Conservation (phyloP, 1,284 basidiomycete genomes). For the Schizopora paradoxa region DNA sequence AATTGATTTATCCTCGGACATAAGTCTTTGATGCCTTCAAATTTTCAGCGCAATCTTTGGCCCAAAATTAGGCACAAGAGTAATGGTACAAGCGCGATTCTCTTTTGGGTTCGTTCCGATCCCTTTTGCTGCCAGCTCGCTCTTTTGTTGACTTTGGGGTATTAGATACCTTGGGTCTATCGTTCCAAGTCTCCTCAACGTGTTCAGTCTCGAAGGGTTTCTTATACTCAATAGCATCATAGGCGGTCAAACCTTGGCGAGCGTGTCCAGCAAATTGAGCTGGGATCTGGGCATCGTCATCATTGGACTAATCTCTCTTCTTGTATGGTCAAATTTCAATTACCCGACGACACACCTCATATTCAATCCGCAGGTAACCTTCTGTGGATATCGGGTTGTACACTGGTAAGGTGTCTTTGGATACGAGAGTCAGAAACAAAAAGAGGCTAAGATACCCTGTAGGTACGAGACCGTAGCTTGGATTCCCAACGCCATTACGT, state of each 20-base stretch:
- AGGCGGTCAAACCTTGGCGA: constrained; percentile 67
- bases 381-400: constrained; percentile 60
- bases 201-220: constrained; percentile 60
- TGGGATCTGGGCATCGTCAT: constrained; percentile 68
- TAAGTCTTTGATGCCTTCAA: neutral
- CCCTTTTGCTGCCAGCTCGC: constrained; percentile 1
- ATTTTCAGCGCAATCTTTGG: constrained; percentile 47
- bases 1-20: no score
- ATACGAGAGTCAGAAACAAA: neutral
- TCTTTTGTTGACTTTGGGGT: neutral
- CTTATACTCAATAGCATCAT: constrained; percentile 69
- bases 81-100: constrained; percentile 59
- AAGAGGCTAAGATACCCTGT: constrained; percentile 14
- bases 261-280: no score
- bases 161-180: constrained; percentile 56
- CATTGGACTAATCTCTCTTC: constrained; percentile 61
- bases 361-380: constrained; percentile 34
- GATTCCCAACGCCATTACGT: constrained; percentile 62
- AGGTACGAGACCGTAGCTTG: constrained; percentile 57
- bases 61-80: constrained; percentile 53
- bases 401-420: constrained; percentile 37
- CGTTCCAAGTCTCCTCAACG: constrained; percentile 61
- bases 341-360: neutral
- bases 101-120: constrained; percentile 39
- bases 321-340: constrained; percentile 33